Evolutionary conservation across 305 asterid genomes (phyloP), one percentile per base, ranked within the genome.

Genomic region (Andrographis paniculata): DNA sequence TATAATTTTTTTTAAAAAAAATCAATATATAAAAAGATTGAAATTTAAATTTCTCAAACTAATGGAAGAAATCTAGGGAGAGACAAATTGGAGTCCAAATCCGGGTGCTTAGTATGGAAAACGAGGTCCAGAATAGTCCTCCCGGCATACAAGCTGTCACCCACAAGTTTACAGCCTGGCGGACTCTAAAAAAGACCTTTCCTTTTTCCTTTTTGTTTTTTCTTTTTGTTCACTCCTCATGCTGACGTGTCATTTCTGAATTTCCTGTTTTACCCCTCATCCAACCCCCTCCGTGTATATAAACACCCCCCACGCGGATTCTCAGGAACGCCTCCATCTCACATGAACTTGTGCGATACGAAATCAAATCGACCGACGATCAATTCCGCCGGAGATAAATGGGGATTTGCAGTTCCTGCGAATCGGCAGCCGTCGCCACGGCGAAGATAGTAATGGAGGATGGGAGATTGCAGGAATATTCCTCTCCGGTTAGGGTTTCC

Each of bases 361-460:
- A 2, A 11, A 2, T 33, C 1, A 33, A 6, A 2, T 5, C 11
- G 2, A 33, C 12, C n/a, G 12, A 11, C 8, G 12, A 33, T 13
- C 12, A 7, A 2, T 7, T 5, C 9, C 38, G 12, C n/a, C n/a
- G 13, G 4, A n/a, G n/a, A n/a, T n/a, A n/a, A 2, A 33, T 33
- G 38, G 38, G 38, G n/a, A 33, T 33, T n/a, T 33, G 38, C 38
- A 33, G 13, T 13, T 33, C 38, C 38, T 33, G 38, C 38, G 38
- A 33, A 7, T 33, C 38, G 38, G 12, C 38, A n/a, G 12, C 38
- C 13, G 38, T 33, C 38, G 38, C 38, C 38, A 33, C 38, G 38
- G 38, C 38, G n/a, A 33, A 33, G 38, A 11, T 33, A 4, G 12
- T 33, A 6, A 11, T 33, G 1, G 38, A 33, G n/a, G 38, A 33